Percentiles rank a stretch among this genome's conserved stretches.
Conservation (phyloP, 495 filamentous ascomycete species). For the Tuber indicum region DNA sequence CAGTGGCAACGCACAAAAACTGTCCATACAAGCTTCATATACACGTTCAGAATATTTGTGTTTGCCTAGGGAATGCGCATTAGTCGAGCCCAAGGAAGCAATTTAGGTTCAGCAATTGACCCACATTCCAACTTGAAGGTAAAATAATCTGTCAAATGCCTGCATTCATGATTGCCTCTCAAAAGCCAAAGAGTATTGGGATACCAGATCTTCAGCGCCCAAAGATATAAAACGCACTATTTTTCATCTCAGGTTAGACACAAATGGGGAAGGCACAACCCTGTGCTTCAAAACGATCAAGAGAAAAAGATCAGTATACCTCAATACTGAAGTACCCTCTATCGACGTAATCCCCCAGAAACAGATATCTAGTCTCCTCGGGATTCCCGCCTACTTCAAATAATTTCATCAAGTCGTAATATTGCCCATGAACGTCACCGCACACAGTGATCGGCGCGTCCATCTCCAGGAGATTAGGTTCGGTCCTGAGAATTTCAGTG, state of each 20-base stretch:
- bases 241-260: conserved; percentile 11
- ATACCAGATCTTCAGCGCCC: conserved; percentile 98
- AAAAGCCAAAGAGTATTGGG: conserved; percentile 95
- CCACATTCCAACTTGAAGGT: conserved; percentile 95
- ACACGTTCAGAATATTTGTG: conserved; percentile 94
- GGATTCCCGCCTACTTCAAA: conserved; percentile 98
- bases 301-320: conserved; percentile 45
- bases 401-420: conserved; percentile 98
- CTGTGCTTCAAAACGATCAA: neutral
- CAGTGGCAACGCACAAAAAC: conserved; percentile 88
- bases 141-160: conserved; percentile 98
- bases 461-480: conserved; percentile 97
- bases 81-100: conserved; percentile 5
- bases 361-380: conserved; percentile 90
- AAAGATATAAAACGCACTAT: conserved; percentile 90
- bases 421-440: conserved; percentile 96
- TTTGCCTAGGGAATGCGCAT: conserved; percentile 32
- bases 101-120: conserved; percentile 3
- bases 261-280: neutral
- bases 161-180: conserved; percentile 95
- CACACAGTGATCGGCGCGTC: conserved; percentile 99
- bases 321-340: conserved; percentile 98
- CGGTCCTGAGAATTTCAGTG: conserved; percentile 70
- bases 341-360: conserved; percentile 96
- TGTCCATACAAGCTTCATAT: conserved; percentile 97